Conservation (phyloP, 495 filamentous ascomycete species). For the Neurospora sp. region DNA sequence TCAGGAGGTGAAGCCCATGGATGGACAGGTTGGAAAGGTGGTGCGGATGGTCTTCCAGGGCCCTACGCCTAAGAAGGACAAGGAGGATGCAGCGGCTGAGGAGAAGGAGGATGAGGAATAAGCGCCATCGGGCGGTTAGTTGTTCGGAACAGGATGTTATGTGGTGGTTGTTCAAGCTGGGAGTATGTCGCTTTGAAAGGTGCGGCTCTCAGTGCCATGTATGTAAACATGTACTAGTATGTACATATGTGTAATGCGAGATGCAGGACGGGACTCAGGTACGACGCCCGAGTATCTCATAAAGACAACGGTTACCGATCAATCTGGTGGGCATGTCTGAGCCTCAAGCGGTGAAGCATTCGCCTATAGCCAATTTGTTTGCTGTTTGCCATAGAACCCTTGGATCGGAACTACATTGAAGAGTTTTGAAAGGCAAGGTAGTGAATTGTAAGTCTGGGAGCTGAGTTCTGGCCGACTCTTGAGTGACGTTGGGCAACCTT, state of each 20-base stretch:
- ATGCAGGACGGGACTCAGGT: neutral
- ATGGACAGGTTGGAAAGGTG: constrained; percentile 25
- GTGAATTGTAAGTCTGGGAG: neutral
- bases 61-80: constrained; percentile 6
- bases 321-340: no score
- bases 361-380: neutral
- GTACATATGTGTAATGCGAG: neutral
- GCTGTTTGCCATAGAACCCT: neutral
- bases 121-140: neutral
- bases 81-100: constrained; percentile 5
- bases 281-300: neutral
- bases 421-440: neutral
- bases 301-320: neutral
- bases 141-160: neutral
- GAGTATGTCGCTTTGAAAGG: neutral
- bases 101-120: neutral
- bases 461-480: neutral
- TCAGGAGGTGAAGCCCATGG: constrained; percentile 28
- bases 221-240: neutral
- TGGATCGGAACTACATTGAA: neutral
- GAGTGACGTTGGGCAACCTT: neutral
- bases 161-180: neutral
- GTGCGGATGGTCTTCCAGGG: constrained; percentile 30
- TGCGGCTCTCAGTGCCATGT: neutral
- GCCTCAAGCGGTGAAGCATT: neutral